Percentiles rank a stretch among this genome's conserved stretches.
Evolutionary conservation across 257 asterid genomes (phyloP).

Genomic region (Eucommia ulmoides): DNA sequence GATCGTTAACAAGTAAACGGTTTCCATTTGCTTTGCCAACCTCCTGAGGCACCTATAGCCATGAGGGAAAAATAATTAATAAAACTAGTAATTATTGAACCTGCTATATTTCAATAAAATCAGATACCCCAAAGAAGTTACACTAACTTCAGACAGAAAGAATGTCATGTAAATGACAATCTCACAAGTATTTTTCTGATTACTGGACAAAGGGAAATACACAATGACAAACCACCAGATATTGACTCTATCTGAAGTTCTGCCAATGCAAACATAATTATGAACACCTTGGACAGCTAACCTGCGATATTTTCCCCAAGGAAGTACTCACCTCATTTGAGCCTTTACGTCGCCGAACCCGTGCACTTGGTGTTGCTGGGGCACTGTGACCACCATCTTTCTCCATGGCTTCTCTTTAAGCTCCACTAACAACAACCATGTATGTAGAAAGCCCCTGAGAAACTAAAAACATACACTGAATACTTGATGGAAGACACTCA

Average conservation of each 20-base stretch:
- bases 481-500: too few species aligned
- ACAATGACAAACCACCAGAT: too few species aligned
- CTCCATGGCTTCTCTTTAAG: slow-evolving; percentile 42
- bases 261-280: too few species aligned
- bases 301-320: slow-evolving; percentile 1
- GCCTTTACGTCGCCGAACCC: slow-evolving; percentile 79
- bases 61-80: slow-evolving; percentile 1
- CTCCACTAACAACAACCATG: background rate
- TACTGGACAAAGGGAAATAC: too few species aligned
- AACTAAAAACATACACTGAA: background rate
- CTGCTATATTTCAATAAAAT: too few species aligned
- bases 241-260: too few species aligned
- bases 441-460: background rate
- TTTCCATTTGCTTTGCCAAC: slow-evolving; percentile 41
- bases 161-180: too few species aligned
- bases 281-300: too few species aligned
- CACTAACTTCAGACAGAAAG: too few species aligned
- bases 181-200: too few species aligned
- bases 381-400: slow-evolving; percentile 55
- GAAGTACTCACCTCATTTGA: slow-evolving; percentile 67
- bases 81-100: too few species aligned
- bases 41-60: slow-evolving; percentile 54
- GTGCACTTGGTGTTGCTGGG: slow-evolving; percentile 40
- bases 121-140: too few species aligned
- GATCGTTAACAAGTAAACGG: slow-evolving; percentile 64